Evolutionary conservation across 805 yeast species (phyloP).

Genomic region (Nakazawaea populi): DNA sequence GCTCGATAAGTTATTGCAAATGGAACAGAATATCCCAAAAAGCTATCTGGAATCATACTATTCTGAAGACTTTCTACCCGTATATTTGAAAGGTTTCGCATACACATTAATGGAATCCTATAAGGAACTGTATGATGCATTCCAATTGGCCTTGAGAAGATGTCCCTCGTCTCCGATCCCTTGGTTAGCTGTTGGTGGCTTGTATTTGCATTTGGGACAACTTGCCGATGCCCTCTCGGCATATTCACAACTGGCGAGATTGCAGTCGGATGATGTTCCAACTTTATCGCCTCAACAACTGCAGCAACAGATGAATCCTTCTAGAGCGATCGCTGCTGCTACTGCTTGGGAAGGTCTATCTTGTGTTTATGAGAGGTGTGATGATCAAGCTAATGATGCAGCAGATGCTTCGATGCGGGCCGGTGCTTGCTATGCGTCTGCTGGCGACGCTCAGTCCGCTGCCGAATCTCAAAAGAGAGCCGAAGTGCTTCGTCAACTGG

Average conservation of each 20-base stretch:
- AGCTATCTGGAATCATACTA: constrained; percentile 14
- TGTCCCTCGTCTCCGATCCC: constrained; percentile 51
- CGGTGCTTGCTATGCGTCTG: constrained; percentile 40
- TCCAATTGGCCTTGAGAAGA: constrained; percentile 47
- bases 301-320: constrained; percentile 11
- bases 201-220: constrained; percentile 54
- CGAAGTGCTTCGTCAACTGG: constrained; percentile 33
- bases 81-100: constrained; percentile 51
- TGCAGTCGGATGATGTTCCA: constrained; percentile 34
- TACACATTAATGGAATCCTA: constrained; percentile 40
- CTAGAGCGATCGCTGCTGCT: constrained; percentile 33
- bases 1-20: constrained; percentile 26
- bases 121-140: constrained; percentile 46
- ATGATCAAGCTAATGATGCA: constrained; percentile 53
- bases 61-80: constrained; percentile 49
- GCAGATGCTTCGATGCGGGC: constrained; percentile 54
- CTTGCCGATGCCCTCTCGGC: constrained; percentile 63
- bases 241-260: constrained; percentile 56
- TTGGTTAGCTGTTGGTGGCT: constrained; percentile 62
- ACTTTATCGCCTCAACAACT: neutral
- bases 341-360: constrained; percentile 63
- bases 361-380: constrained; percentile 59
- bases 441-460: constrained; percentile 38
- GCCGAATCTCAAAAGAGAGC: constrained; percentile 38
- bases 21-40: constrained; percentile 16